A percentile compares a stretch with the other conserved stretches of the same genome.
These are phyloP conservation scores for Triticum aestivum DNA, from an alignment of 176 grass and related monocot genomes.

Conservation along the genomic window IWGSC_CS_RefSeq_v2.1 NC_057797.1:729188782-729189281, in stretches of 20 bases:
- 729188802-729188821: slow-evolving; percentile 32
- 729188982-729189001: slow-evolving; percentile 37
- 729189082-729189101: slow-evolving; percentile 92
- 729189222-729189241: slow-evolving; percentile 95
- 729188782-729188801: slow-evolving; percentile 37
- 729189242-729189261: slow-evolving; percentile 67
- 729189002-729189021: slow-evolving; percentile 13
- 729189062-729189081: slow-evolving; percentile 81
- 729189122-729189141: slow-evolving; percentile 65
- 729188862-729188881: slow-evolving; percentile 56
- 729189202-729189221: slow-evolving; percentile 99
- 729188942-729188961: slow-evolving; percentile 73
- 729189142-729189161: slow-evolving; percentile 39
- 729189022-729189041: slow-evolving; percentile 33
- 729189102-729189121: slow-evolving; percentile 89
- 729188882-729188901: slow-evolving; percentile 84
- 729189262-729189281: slow-evolving; percentile 58
- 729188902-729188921: slow-evolving; percentile 73
- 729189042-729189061: slow-evolving; percentile 46
- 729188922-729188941: slow-evolving; percentile 85
- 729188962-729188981: slow-evolving; percentile 54
- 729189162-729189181: slow-evolving; percentile 56
- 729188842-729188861: slow-evolving; percentile 77
- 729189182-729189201: slow-evolving; percentile 83
- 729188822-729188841: slow-evolving; percentile 18